These are phyloP conservation scores for Eimeria mitis DNA, from an alignment of 169 alveolate genomes.

Conservation along the genomic window DNA sequence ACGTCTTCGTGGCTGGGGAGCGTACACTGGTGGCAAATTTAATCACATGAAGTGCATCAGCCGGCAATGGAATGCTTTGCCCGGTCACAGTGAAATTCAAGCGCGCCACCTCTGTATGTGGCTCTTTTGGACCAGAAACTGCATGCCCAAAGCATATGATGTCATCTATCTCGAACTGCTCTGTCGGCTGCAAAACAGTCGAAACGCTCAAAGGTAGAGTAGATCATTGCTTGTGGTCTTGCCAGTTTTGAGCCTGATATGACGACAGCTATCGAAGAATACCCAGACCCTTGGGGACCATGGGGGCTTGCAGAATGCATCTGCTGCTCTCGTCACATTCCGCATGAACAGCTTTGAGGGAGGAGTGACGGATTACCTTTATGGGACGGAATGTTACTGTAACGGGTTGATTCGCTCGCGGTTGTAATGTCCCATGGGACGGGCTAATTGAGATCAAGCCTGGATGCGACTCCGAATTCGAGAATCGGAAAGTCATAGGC, in stretches of 20 bases:
- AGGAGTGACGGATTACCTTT: not conserved
- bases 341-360: not conserved
- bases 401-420: conserved; percentile 66
- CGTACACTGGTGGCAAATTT: conserved; percentile 77
- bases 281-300: not conserved
- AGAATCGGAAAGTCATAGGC: conserved; percentile 77
- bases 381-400: conserved; percentile 72
- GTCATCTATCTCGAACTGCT: conserved; percentile 66
- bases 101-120: conserved; percentile 68
- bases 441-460: conserved; percentile 69
- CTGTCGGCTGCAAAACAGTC: conserved; percentile 50
- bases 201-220: not conserved
- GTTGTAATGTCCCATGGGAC: conserved; percentile 71
- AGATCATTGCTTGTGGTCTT: not conserved
- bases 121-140: not conserved
- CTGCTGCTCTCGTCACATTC: not conserved
- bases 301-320: not conserved
- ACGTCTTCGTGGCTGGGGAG: conserved; percentile 65
- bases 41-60: conserved; percentile 71
- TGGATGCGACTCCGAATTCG: conserved; percentile 15
- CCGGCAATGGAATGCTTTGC: conserved; percentile 59
- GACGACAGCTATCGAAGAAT: not conserved
- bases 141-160: conserved; percentile 44
- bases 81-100: conserved; percentile 65
- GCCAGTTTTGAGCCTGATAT: not conserved